Evolutionary conservation across 1,284 basidiomycete species (phyloP).

Genomic region (Pisolithus thermaeus): DNA sequence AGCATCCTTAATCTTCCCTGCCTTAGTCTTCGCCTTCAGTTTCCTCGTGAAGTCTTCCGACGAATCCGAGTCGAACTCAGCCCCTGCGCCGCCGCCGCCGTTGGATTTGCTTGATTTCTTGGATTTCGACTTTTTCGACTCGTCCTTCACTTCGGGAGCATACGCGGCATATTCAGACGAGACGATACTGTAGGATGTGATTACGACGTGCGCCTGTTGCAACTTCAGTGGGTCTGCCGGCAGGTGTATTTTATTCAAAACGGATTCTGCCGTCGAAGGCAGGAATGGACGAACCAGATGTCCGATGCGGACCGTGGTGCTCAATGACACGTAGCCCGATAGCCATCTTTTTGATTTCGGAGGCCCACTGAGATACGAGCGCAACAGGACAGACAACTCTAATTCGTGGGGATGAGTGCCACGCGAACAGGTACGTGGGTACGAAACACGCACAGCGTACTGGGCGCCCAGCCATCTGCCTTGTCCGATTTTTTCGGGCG

Average conservation of each 20-base stretch:
- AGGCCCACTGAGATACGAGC: constrained; percentile 88
- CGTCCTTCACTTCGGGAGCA: constrained; percentile 43
- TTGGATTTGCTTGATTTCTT: constrained; percentile 26
- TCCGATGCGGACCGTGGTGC: constrained; percentile 76
- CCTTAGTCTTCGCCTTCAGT: constrained; percentile 31
- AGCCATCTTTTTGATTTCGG: constrained; percentile 79
- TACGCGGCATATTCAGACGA: constrained; percentile 66
- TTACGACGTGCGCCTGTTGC: constrained; percentile 66
- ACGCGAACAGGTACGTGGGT: background rate
- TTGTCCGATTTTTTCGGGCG: constrained; percentile 63
- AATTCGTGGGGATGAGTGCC: constrained; percentile 13
- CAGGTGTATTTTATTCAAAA: background rate
- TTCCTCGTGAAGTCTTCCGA: constrained; percentile 23
- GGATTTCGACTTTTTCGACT: constrained; percentile 37
- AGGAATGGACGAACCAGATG: constrained; percentile 45
- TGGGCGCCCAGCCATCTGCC: constrained; percentile 62
- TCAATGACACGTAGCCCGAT: constrained; percentile 64
- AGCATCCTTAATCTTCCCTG: constrained; percentile 49
- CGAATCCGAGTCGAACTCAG: constrained; percentile 32
- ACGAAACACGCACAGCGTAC: constrained; percentile 60
- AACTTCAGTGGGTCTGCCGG: constrained; percentile 54
- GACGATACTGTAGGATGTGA: constrained; percentile 81
- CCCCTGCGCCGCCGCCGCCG: constrained; percentile 17
- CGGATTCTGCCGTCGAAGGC: constrained; percentile 1
- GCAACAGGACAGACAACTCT: constrained; percentile 82